phyloP scores from a whole-genome alignment of 192 early-diverging fungal genomes.

The Coemansia sp. region DNA sequence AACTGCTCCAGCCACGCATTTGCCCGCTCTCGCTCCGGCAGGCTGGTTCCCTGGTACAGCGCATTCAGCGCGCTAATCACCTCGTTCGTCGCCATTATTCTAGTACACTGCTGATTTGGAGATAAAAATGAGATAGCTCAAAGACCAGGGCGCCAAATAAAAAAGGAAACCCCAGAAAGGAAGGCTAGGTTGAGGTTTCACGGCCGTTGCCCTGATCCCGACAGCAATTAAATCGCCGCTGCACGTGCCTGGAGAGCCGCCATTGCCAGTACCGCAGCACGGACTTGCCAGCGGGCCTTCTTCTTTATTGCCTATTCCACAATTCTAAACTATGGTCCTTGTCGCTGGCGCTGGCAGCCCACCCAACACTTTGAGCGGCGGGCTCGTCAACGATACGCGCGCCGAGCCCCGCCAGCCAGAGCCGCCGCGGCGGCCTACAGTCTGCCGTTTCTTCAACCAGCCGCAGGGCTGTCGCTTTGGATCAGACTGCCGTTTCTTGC shows the following conservation, averaged over 20 bases:
- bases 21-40: slow-evolving; percentile 52
- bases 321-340: slow-evolving; percentile 31
- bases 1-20: slow-evolving; percentile 78
- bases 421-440: background rate
- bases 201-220: background rate
- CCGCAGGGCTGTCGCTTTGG: slow-evolving; percentile 23
- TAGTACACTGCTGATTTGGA: no score
- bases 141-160: background rate
- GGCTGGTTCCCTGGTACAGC: slow-evolving; percentile 39
- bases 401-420: background rate
- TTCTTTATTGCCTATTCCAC: no score
- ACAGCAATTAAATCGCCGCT: background rate
- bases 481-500: slow-evolving; percentile 29
- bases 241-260: no score
- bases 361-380: slow-evolving; percentile 12
- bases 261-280: background rate
- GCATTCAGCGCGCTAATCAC: slow-evolving; percentile 40
- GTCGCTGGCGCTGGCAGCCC: slow-evolving; percentile 6
- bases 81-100: slow-evolving; percentile 14
- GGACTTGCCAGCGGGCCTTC: background rate
- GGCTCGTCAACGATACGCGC: slow-evolving; percentile 2
- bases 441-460: slow-evolving; percentile 36
- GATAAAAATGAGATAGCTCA: no score
- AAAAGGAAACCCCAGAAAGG: no score
- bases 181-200: no score